Percentiles rank a stretch among this genome's conserved stretches.
phyloP scores from a whole-genome alignment of 345 rosid genomes.

The Nephelium lappaceum region DNA sequence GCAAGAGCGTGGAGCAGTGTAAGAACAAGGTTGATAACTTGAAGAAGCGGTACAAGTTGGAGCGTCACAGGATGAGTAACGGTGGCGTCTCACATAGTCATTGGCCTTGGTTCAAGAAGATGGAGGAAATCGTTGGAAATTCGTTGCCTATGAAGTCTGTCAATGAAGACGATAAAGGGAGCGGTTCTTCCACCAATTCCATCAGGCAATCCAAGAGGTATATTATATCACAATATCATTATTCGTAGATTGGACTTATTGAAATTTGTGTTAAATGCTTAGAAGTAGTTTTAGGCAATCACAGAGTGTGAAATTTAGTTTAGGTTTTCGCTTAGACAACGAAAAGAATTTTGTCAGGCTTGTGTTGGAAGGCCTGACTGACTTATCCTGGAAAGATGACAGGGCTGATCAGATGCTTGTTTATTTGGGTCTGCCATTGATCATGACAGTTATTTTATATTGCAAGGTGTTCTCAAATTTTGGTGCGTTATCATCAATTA shows the following conservation, averaged over 20 bases:
- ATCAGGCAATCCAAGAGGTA: slow-evolving; percentile 66
- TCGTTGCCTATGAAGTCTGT: slow-evolving; percentile 45
- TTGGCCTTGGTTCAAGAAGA: slow-evolving; percentile 94
- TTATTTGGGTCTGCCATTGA: background rate
- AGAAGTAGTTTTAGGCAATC: background rate
- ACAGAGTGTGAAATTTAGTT: background rate
- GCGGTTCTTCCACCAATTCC: slow-evolving; percentile 43
- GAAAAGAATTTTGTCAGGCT: background rate
- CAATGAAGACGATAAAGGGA: slow-evolving; percentile 52
- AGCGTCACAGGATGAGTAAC: slow-evolving; percentile 67
- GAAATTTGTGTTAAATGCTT: background rate
- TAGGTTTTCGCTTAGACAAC: background rate
- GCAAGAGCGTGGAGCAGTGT: slow-evolving; percentile 77
- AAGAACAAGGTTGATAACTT: slow-evolving; percentile 92
- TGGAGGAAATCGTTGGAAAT: slow-evolving; percentile 78
- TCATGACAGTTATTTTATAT: too few relatives aligned
- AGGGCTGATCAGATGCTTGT: background rate
- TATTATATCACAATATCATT: background rate
- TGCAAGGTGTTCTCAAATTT: background rate
- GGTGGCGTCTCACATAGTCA: slow-evolving; percentile 60
- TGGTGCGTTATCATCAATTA: background rate
- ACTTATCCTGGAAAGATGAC: background rate
- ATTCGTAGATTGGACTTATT: background rate
- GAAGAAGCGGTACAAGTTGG: slow-evolving; percentile 89
- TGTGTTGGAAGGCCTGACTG: background rate